Conservation (phyloP, 371 early-diverging fungal species). For the Ordospora pajunii region DNA sequence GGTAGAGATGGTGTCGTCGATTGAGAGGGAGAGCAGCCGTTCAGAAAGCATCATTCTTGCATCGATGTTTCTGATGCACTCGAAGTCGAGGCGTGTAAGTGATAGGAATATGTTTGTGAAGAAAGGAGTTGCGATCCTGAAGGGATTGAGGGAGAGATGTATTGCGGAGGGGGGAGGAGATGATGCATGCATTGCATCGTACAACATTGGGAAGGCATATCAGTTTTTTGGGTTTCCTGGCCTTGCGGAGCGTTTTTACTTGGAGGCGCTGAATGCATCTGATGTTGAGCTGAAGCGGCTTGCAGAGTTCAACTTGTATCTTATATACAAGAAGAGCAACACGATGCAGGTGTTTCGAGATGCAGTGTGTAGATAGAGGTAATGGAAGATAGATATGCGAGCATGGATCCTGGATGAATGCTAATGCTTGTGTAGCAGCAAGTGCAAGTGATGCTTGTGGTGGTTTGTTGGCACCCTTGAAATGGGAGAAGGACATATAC, state of each 20-base stretch:
- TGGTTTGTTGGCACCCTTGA: not conserved
- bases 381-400: not conserved
- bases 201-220: conserved; percentile 59
- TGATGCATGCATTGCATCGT: conserved; percentile 35
- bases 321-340: conserved; percentile 51
- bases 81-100: conserved; percentile 47
- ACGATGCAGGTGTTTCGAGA: not conserved
- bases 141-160: not conserved
- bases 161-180: not conserved
- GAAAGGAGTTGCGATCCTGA: conserved; percentile 48
- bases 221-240: conserved; percentile 55
- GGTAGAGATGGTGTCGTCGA: not conserved
- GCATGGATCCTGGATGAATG: not conserved
- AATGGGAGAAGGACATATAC: conserved; percentile 35
- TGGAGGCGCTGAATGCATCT: conserved; percentile 6
- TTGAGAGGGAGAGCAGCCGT: not conserved
- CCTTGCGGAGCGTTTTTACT: conserved; percentile 57
- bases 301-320: conserved; percentile 39
- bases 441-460: not conserved
- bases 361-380: not conserved
- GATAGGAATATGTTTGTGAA: conserved; percentile 51
- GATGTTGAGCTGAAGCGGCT: conserved; percentile 40
- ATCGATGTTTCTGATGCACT: conserved; percentile 49
- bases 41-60: conserved; percentile 2
- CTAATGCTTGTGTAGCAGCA: not conserved